Percentiles rank a stretch among this genome's conserved stretches.
phyloP scores from a whole-genome alignment of 306 rosid species.

The Rosa persica region DNA sequence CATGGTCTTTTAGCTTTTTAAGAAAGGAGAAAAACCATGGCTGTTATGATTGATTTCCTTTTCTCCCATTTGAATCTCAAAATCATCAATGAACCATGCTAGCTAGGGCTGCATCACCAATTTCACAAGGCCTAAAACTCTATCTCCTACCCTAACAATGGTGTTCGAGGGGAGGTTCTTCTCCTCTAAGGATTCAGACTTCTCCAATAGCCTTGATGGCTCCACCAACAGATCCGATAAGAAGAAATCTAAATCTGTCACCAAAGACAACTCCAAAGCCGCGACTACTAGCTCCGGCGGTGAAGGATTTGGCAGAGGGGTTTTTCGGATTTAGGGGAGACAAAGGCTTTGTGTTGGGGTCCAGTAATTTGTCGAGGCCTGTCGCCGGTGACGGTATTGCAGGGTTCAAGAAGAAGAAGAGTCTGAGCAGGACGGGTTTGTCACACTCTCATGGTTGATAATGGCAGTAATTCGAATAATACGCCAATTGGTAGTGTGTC shows the following conservation, averaged over 20 bases:
- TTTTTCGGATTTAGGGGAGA: constrained; percentile 76
- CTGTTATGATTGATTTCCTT: too few species aligned
- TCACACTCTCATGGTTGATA: constrained; percentile 31
- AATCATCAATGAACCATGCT: constrained; percentile 23
- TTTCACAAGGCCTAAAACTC: neutral
- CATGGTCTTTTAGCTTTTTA: too few species aligned
- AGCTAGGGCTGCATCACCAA: constrained; percentile 40
- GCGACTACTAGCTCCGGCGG: constrained; percentile 8
- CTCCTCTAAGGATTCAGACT: constrained; percentile 82
- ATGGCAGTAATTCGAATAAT: constrained; percentile 56
- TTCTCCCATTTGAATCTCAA: too few species aligned
- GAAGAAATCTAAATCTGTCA: constrained; percentile 69
- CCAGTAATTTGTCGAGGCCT: constrained; percentile 67
- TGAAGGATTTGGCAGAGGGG: constrained; percentile 67
- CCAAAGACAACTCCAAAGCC: constrained; percentile 31
- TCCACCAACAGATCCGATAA: constrained; percentile 82
- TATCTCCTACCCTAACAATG: constrained; percentile 38
- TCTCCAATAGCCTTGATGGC: constrained; percentile 74
- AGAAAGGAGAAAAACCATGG: too few species aligned
- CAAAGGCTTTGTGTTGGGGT: constrained; percentile 52
- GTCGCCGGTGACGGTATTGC: constrained; percentile 28
- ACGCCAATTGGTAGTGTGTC: constrained; percentile 51
- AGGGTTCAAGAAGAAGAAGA: constrained; percentile 49
- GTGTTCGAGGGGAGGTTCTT: constrained; percentile 94
- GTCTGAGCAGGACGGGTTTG: constrained; percentile 43